Percentiles rank a stretch among this genome's conserved stretches.
Conservation (phyloP, 495 filamentous ascomycete species). For the Tuber microsphaerosporum region DNA sequence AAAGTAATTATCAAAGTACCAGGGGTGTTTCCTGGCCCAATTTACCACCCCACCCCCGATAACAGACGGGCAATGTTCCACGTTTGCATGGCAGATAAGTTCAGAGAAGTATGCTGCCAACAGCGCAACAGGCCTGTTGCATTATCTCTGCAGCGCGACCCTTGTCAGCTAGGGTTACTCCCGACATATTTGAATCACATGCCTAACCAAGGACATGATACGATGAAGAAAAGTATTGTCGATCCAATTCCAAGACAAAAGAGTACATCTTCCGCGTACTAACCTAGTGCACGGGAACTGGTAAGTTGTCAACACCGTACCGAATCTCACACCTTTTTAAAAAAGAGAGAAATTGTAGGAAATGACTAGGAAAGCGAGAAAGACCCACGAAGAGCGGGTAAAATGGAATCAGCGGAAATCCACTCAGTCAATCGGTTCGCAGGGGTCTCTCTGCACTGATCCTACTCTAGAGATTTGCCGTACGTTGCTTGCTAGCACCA, state of each 20-base stretch:
- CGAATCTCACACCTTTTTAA: neutral
- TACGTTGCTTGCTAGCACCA: neutral
- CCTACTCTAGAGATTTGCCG: neutral
- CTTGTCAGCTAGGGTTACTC: neutral
- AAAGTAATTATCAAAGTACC: neutral
- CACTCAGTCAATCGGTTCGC: neutral
- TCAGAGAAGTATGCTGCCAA: neutral
- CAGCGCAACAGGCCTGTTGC: neutral
- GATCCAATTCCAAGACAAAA: conserved; percentile 1
- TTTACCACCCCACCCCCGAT: neutral
- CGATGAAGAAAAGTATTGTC: neutral
- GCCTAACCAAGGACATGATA: neutral
- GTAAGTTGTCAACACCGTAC: neutral
- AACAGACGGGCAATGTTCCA: neutral
- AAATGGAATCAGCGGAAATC: neutral
- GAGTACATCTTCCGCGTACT: neutral
- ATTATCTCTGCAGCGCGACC: neutral
- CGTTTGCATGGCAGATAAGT: neutral
- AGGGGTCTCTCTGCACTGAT: neutral
- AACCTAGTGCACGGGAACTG: neutral
- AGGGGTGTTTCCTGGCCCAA: neutral
- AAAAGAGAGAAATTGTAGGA: neutral
- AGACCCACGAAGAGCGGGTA: neutral
- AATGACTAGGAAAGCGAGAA: neutral
- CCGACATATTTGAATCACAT: neutral